These are phyloP conservation scores for Lodderomyces elongisporus DNA, from an alignment of 1,139 yeast species.

Conservation along the genomic window DNA sequence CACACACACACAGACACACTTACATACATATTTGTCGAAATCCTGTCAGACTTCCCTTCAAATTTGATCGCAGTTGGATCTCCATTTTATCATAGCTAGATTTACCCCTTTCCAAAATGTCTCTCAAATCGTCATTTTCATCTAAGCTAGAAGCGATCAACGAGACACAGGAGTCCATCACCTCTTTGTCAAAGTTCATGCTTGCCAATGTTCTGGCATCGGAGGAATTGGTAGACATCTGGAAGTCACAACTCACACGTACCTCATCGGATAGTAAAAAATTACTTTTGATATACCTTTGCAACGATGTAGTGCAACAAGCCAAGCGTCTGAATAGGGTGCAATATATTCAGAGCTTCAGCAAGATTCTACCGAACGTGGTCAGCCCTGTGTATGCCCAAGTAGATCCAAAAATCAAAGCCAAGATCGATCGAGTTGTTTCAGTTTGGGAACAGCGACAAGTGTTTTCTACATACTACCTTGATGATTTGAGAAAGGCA, in stretches of 20 bases:
- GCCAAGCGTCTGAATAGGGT: conserved; percentile 60
- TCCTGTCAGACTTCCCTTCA: no score
- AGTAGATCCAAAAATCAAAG: conserved; percentile 38
- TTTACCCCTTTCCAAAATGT: no score
- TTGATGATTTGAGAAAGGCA: conserved; percentile 34
- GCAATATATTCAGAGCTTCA: conserved; percentile 59
- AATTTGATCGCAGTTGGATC: no score
- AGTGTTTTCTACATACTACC: conserved; percentile 45
- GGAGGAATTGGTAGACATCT: conserved; percentile 43
- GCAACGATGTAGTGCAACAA: conserved; percentile 83
- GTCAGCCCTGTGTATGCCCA: conserved; percentile 27
- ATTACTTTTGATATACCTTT: conserved; percentile 62
- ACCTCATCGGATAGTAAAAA: conserved; percentile 29
- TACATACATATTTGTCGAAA: no score
- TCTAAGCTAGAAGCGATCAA: conserved; percentile 58
- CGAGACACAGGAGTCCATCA: conserved; percentile 81
- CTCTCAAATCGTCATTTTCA: conserved; percentile 31
- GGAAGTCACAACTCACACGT: conserved; percentile 38
- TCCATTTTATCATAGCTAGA: no score
- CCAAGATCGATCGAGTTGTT: conserved; percentile 60
- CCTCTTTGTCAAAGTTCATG: conserved; percentile 74
- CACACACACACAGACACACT: no score
- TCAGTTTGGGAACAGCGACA: conserved; percentile 71
- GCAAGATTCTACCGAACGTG: conserved; percentile 39
- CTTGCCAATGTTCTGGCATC: conserved; percentile 73